Conservation (phyloP, 768 basidiomycete species). For the Panaeolus papilionaceus region DNA sequence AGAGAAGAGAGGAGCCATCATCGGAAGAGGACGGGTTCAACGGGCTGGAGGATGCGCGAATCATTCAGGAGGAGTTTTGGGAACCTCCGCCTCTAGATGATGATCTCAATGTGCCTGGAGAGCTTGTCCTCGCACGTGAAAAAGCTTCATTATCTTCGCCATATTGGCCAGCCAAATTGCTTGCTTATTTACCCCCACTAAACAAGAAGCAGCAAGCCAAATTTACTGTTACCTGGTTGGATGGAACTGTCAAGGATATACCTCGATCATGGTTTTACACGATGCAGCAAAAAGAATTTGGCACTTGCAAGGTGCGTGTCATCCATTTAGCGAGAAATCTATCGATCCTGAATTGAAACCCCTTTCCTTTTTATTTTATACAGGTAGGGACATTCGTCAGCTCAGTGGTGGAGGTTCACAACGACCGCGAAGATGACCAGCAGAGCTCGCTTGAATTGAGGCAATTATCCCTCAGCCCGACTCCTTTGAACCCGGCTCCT, state of each 20-base stretch:
- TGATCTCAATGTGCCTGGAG: slow-evolving; percentile 67
- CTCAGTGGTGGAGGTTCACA: slow-evolving; percentile 43
- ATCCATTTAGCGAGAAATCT: slow-evolving; percentile 1
- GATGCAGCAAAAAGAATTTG: slow-evolving; percentile 64
- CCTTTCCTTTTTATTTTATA: neutral
- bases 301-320: slow-evolving; percentile 57
- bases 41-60: slow-evolving; percentile 11
- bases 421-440: slow-evolving; percentile 44
- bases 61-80: slow-evolving; percentile 32
- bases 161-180: slow-evolving; percentile 75
- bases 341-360: slow-evolving; percentile 2
- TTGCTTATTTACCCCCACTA: slow-evolving; percentile 54
- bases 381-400: slow-evolving; percentile 67
- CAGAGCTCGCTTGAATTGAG: slow-evolving; percentile 28
- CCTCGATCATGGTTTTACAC: slow-evolving; percentile 63
- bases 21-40: slow-evolving; percentile 20
- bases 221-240: slow-evolving; percentile 68
- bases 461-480: slow-evolving; percentile 44
- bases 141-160: slow-evolving; percentile 32
- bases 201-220: slow-evolving; percentile 43
- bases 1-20: slow-evolving; percentile 26
- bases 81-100: slow-evolving; percentile 53
- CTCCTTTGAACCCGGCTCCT: slow-evolving; percentile 50
- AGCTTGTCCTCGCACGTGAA: slow-evolving; percentile 63
- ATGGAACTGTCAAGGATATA: slow-evolving; percentile 47